Evolutionary conservation across 108 stramenopile species (phyloP).

Genomic region (Nannochloropsis oceanica): DNA sequence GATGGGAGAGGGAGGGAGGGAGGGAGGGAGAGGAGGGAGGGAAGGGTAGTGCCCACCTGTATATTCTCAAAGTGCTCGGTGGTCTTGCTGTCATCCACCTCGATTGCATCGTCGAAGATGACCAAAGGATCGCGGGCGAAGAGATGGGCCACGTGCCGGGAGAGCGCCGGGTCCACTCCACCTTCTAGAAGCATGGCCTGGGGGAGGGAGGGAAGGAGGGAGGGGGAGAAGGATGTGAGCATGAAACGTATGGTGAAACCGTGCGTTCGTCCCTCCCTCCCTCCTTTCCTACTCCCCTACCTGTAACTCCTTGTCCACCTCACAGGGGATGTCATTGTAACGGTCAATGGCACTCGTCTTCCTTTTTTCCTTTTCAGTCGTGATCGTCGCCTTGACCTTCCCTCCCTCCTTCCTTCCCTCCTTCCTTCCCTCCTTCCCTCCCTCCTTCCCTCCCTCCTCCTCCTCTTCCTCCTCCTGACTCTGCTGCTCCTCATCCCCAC

Average conservation of each 20-base stretch:
- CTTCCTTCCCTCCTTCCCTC: neutral
- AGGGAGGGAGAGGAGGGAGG: too few species aligned
- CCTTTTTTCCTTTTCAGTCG: neutral
- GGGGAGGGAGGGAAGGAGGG: too few species aligned
- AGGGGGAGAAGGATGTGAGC: too few species aligned
- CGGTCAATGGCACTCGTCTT: too few species aligned
- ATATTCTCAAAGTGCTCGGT: conserved; percentile 96
- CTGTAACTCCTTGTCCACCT: too few species aligned
- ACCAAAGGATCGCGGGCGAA: conserved; percentile 94
- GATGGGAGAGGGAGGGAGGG: too few species aligned
- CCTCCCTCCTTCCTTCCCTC: neutral
- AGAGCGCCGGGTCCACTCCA: conserved; percentile 74
- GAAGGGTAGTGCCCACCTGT: conserved; percentile 34
- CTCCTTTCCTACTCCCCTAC: too few species aligned
- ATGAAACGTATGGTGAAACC: too few species aligned
- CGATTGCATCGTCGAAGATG: conserved; percentile 52
- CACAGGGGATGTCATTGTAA: too few species aligned
- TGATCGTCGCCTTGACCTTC: neutral
- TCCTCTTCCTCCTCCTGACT: neutral
- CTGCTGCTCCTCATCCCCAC: too few species aligned
- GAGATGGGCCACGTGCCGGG: conserved; percentile 86
- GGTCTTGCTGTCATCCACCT: conserved; percentile 70
- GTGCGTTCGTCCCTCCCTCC: too few species aligned
- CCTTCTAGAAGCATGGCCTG: conserved; percentile 43
- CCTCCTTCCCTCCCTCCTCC: neutral